Evolutionary conservation across 2,329 filamentous ascomycete species (phyloP), one percentile per base, ranked within the genome.

Genomic region (Elsinoe australis): DNA sequence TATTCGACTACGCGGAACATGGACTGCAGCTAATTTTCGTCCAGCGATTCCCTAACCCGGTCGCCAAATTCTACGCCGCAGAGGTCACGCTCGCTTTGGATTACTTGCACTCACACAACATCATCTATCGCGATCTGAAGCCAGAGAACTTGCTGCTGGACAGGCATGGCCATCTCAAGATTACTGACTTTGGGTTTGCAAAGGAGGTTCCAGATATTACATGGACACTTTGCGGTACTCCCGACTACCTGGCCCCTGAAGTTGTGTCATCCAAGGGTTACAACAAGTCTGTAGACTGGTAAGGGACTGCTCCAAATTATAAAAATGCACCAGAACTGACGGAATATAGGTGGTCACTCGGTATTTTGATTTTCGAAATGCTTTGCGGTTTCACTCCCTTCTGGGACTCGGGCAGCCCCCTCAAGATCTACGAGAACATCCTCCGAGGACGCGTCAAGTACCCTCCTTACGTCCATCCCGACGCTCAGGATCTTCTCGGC

Each of bases 361-460:
- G 92, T 36, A 96, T 98, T 63, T 73, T 98, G 58, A 96, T 98
- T 66, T 98, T 95, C 67, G 92, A 98, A 74, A 98, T 98, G 92
- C 79, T 98, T 29, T 96, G 92, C 64, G 92, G 92, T 21, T 98
- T 95, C 69, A 98, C 92, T 4, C 92, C 92, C 4, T 98, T 98
- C 73, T 98, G 92, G 90, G 92, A 98, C 66, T 87, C 86, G 59
- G 92, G 90, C 49, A 95, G 87, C 35, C 90, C 92, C 2, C 94
- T 98, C 80, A 95, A 95, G 70, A 98, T 98, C 61, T 98, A 98
- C 71, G 92, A 98, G 72, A 98, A 98, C 66, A 98, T 98, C 61
- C 78, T 98, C 55, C 89, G 88, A 62, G 92, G 90, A 52, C 83
- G 85, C 59, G 86, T 98, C 67, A 96, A 95, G 70, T 98, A 96